These are phyloP conservation scores for Plectosphaerella sp. DNA, from an alignment of 2,329 filamentous ascomycete species.

Conservation along the genomic window DNA sequence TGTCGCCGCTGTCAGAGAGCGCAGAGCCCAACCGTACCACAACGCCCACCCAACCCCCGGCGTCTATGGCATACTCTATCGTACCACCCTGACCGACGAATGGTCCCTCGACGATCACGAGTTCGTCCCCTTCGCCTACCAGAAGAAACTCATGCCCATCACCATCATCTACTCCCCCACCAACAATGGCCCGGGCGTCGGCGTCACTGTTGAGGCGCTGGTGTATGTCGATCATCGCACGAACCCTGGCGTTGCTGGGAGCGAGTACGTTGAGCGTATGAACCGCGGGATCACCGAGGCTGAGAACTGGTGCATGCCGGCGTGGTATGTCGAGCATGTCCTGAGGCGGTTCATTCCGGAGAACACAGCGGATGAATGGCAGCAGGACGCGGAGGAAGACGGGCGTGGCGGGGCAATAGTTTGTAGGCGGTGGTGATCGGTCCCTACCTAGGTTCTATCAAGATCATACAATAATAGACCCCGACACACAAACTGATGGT, in stretches of 20 bases:
- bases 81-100: constrained; percentile 46
- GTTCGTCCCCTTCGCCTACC: constrained; percentile 59
- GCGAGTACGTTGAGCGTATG: constrained; percentile 61
- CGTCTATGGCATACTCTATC: constrained; percentile 56
- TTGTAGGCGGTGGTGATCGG: too few relatives aligned
- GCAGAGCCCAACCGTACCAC: neutral
- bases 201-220: constrained; percentile 31
- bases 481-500: too few relatives aligned
- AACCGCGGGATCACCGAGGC: constrained; percentile 60
- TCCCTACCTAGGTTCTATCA: too few relatives aligned
- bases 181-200: constrained; percentile 7
- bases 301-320: constrained; percentile 44
- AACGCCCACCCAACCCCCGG: constrained; percentile 21
- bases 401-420: too few relatives aligned
- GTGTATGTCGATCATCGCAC: constrained; percentile 54
- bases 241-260: constrained; percentile 32
- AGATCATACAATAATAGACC: too few relatives aligned
- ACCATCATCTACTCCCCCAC: constrained; percentile 18
- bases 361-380: too few relatives aligned
- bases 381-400: too few relatives aligned
- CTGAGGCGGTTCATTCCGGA: constrained; percentile 40
- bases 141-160: constrained; percentile 44
- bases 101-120: constrained; percentile 50
- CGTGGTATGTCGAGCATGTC: constrained; percentile 47
- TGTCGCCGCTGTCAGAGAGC: neutral